Percentiles rank a stretch among this genome's conserved stretches.
Evolutionary conservation across 176 grass and related monocot genomes (phyloP).

Genomic region (Bolboschoenus planiculmis): DNA sequence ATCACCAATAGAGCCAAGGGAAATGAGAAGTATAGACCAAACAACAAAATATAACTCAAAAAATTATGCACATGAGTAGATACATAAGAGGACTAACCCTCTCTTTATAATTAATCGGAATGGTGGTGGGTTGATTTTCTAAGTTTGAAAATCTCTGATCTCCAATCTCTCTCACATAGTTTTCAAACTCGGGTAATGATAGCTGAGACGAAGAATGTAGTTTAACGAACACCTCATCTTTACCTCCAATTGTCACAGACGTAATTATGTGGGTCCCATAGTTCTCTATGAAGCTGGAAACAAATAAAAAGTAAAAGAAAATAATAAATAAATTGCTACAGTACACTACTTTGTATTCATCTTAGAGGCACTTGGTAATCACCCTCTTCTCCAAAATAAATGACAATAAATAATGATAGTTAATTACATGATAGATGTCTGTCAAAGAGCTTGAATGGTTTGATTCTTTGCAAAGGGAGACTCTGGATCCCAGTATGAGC

Average conservation of each 20-base stretch:
- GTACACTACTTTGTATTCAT: not conserved
- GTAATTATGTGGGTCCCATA: constrained; percentile 92
- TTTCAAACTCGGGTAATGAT: constrained; percentile 75
- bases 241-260: constrained; percentile 89
- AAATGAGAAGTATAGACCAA: not conserved
- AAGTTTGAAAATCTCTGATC: constrained; percentile 68
- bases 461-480: not conserved
- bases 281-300: constrained; percentile 89
- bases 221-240: constrained; percentile 99
- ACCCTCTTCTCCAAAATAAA: not conserved
- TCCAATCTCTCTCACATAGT: constrained; percentile 83
- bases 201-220: constrained; percentile 92
- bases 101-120: constrained; percentile 65
- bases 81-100: constrained; percentile 52
- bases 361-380: not conserved
- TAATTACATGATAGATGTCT: not conserved
- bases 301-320: constrained; percentile 21
- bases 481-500: not conserved
- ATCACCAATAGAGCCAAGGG: not conserved
- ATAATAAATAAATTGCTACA: not conserved
- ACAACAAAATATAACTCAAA: not conserved
- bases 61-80: not conserved
- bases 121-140: constrained; percentile 52
- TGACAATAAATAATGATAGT: not conserved
- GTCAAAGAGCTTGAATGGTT: not conserved